Percentiles rank a stretch among this genome's conserved stretches.
phyloP scores from a whole-genome alignment of 495 filamentous ascomycete species.

The Hyaloscypha variabilis region DNA sequence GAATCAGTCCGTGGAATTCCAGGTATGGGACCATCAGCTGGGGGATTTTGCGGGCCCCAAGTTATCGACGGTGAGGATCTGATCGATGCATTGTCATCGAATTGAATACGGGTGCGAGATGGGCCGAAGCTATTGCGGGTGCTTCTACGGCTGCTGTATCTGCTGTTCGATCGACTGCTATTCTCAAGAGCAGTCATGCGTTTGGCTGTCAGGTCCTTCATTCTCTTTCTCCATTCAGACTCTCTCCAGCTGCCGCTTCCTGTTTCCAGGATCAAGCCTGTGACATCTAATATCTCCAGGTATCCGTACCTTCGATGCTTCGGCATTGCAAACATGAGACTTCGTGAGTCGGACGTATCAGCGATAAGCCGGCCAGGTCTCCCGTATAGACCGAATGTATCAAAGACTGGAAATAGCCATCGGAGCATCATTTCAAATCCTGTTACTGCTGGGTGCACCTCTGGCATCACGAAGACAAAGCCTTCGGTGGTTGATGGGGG shows the following conservation, averaged over 20 bases:
- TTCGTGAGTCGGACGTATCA: conserved; percentile 80
- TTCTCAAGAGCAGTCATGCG: conserved; percentile 65
- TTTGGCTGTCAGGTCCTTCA: conserved; percentile 88
- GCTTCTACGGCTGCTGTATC: conserved; percentile 59
- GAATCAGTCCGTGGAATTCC: conserved; percentile 45
- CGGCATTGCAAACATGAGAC: conserved; percentile 98
- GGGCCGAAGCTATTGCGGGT: conserved; percentile 66
- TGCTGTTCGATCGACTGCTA: conserved; percentile 52
- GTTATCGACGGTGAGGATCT: conserved; percentile 58
- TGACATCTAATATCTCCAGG: conserved; percentile 84
- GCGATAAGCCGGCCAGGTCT: conserved; percentile 85
- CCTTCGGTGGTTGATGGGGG: conserved; percentile 79
- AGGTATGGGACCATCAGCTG: conserved; percentile 34
- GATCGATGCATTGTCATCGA: conserved; percentile 64
- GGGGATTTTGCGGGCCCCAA: conserved; percentile 33
- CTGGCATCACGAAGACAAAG: conserved; percentile 97
- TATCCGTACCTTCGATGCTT: conserved; percentile 88
- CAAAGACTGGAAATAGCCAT: conserved; percentile 92
- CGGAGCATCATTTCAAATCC: conserved; percentile 98
- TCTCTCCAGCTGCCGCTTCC: conserved; percentile 83
- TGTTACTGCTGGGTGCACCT: conserved; percentile 83
- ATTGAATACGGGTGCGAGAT: conserved; percentile 52
- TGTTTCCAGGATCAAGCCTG: conserved; percentile 71
- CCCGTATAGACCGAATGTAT: conserved; percentile 91
- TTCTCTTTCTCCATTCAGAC: conserved; percentile 82